Base-by-base conservation (phyloP, 345 rosid genomes). In the Salix suchowensis region DNA sequence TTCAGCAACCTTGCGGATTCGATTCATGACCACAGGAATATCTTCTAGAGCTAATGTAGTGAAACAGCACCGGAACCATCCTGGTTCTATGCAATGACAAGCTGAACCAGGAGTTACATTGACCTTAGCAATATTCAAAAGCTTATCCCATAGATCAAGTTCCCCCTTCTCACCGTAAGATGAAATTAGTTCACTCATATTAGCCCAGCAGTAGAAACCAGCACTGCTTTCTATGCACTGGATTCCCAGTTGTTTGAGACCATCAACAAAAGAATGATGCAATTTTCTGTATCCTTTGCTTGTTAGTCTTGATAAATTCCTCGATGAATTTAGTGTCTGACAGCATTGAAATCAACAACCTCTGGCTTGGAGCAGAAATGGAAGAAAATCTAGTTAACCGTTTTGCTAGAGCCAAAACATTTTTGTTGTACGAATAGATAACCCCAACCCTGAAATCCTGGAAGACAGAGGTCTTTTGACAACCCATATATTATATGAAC, bases 1-100 rank as follows among this genome's bases (percentile, higher is more conserved):
- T 84, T 88, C 91, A 55, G 80, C 78, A 75, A 89, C 87, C 79
- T 74, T 86, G 26, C 67, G 77, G 55, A 91, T 91, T 80, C 97
- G 80, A 37, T 85, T 91, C 52, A 93, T 75, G 16, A 91, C 88
- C 52, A 86, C 36, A 71, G 90, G 90, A 84, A 93, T 80, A 80
- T 93, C 93, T 77, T 88, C 91, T 78, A 76, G 77, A 15, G 86
- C 79, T 78, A 93, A 82, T 65, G 90, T 78, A 3, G 98, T 83
- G 83, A 91, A 95, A 87, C 97, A 90, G 76, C 96, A 95, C 34
- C 98, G 81, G 74, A 96, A 96, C 98, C 99, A 96, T 74, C 99
- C 99, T 0, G 93, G 94, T 82, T 96, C 94, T 76, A 89, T 91
- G 86, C 96, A 91, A 81, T 91, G 96, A 81, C 99, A 93, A 7